phyloP scores from a whole-genome alignment of 352 stramenopile genomes.

The Saprolegnia diclina region DNA sequence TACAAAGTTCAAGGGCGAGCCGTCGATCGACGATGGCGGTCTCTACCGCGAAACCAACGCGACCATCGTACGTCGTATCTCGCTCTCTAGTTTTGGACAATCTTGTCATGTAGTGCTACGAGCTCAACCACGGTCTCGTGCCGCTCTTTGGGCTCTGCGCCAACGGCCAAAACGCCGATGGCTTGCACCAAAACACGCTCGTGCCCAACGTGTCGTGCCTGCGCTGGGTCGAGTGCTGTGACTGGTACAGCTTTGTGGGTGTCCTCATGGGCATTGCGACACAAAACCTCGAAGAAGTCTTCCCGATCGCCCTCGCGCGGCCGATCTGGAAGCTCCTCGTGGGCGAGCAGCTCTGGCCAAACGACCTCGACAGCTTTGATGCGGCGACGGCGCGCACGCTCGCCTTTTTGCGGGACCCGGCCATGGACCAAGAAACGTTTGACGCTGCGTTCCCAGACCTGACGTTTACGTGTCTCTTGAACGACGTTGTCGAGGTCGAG shows the following conservation, averaged over 20 bases:
- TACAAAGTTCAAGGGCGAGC: conserved; percentile 27
- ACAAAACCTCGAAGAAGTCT: conserved; percentile 27
- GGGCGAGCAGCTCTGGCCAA: not conserved
- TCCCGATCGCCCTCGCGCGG: conserved; percentile 10
- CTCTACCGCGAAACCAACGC: conserved; percentile 26
- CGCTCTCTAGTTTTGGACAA: not conserved
- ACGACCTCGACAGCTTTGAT: conserved; percentile 20
- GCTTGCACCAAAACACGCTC: conserved; percentile 21
- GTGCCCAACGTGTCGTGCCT: conserved; percentile 20
- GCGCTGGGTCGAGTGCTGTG: conserved; percentile 23
- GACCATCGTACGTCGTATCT: conserved; percentile 14
- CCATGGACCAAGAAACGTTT: conserved; percentile 20
- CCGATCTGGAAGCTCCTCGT: conserved; percentile 26
- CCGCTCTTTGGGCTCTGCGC: conserved; percentile 13
- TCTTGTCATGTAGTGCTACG: conserved; percentile 17
- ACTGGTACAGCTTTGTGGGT: conserved; percentile 20
- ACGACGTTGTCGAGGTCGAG: conserved; percentile 19
- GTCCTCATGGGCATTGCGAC: conserved; percentile 27
- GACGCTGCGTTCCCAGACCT: conserved; percentile 19
- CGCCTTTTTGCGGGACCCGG: conserved; percentile 7
- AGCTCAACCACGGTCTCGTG: conserved; percentile 24
- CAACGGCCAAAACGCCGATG: conserved; percentile 22
- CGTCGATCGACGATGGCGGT: conserved; percentile 25
- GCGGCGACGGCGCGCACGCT: conserved; percentile 15
- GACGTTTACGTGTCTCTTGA: conserved; percentile 21